A percentile compares a stretch with the other conserved stretches of the same genome.
These are phyloP conservation scores for Botrytis paeoniae DNA, from an alignment of 2,329 filamentous ascomycete genomes.

Conservation along the genomic window DNA sequence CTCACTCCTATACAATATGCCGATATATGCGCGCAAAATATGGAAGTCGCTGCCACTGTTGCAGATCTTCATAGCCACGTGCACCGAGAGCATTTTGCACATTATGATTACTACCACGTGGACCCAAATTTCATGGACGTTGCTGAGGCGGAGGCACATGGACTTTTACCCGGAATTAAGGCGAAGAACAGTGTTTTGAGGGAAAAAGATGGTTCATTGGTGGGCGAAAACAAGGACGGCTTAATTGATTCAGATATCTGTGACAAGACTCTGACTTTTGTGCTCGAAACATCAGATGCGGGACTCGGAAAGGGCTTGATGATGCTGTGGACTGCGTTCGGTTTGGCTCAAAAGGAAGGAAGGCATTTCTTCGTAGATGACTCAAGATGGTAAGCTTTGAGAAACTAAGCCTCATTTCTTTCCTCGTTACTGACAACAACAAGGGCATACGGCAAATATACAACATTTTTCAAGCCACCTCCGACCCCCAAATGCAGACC, in stretches of 20 bases:
- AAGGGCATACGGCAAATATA: slow-evolving; percentile 72
- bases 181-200: slow-evolving; percentile 29
- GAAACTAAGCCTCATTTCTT: neutral
- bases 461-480: slow-evolving; percentile 66
- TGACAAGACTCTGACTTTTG: slow-evolving; percentile 69
- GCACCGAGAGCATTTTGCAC: slow-evolving; percentile 45
- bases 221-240: slow-evolving; percentile 47
- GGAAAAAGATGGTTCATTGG: slow-evolving; percentile 40
- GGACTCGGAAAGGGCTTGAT: slow-evolving; percentile 75
- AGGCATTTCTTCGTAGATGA: slow-evolving; percentile 83
- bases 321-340: slow-evolving; percentile 80
- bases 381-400: slow-evolving; percentile 58
- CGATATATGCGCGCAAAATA: slow-evolving; percentile 66
- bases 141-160: slow-evolving; percentile 63
- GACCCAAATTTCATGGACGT: slow-evolving; percentile 75
- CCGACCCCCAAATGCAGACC: slow-evolving; percentile 64
- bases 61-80: slow-evolving; percentile 48
- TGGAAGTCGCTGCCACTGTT: slow-evolving; percentile 60
- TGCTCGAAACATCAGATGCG: slow-evolving; percentile 70
- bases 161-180: slow-evolving; percentile 51
- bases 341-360: slow-evolving; percentile 69
- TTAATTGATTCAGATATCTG: slow-evolving; percentile 57
- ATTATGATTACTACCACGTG: slow-evolving; percentile 54
- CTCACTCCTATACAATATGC: slow-evolving; percentile 63
- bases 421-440: slow-evolving; percentile 21